Conservation (phyloP, 2,329 filamentous ascomycete species). For the Aspergillus ochraceoroseus region DNA sequence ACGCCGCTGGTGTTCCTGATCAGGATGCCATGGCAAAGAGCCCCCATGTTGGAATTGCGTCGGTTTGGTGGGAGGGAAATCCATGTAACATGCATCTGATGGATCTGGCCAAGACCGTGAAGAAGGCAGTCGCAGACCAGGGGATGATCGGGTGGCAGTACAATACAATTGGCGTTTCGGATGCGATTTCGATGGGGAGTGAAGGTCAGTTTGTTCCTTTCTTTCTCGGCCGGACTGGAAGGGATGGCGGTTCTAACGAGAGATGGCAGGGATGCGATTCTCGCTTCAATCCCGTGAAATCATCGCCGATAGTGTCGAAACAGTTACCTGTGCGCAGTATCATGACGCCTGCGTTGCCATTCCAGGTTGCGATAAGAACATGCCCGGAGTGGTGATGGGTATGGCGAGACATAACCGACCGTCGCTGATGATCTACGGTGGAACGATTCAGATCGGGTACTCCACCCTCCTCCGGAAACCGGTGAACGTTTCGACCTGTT, state of each 20-base stretch:
- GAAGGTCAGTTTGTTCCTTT: slow-evolving; percentile 74
- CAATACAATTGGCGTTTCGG: slow-evolving; percentile 83
- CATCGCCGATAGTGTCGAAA: slow-evolving; percentile 92
- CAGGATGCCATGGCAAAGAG: slow-evolving; percentile 80
- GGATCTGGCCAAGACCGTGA: slow-evolving; percentile 82
- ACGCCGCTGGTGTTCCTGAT: slow-evolving; percentile 82
- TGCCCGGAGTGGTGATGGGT: slow-evolving; percentile 89
- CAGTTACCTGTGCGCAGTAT: slow-evolving; percentile 83
- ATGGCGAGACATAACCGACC: slow-evolving; percentile 87
- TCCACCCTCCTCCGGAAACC: slow-evolving; percentile 68
- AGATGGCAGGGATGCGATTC: slow-evolving; percentile 77
- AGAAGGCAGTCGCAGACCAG: slow-evolving; percentile 71
- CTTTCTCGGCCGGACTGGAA: no score
- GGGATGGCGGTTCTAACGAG: slow-evolving; percentile 14
- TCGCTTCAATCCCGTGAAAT: slow-evolving; percentile 86
- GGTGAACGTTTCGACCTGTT: slow-evolving; percentile 85
- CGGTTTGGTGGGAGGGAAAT: slow-evolving; percentile 97
- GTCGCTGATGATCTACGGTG: slow-evolving; percentile 92
- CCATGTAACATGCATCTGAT: slow-evolving; percentile 80
- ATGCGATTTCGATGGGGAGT: slow-evolving; percentile 92
- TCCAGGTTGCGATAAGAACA: slow-evolving; percentile 95
- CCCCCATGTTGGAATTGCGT: slow-evolving; percentile 84
- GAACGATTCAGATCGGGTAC: slow-evolving; percentile 83
- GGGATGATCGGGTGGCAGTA: slow-evolving; percentile 94
- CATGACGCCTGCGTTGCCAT: slow-evolving; percentile 93